These are phyloP conservation scores for Rhodotorula sp. DNA, from an alignment of 1,284 basidiomycete genomes.

Conservation along the genomic window DNA sequence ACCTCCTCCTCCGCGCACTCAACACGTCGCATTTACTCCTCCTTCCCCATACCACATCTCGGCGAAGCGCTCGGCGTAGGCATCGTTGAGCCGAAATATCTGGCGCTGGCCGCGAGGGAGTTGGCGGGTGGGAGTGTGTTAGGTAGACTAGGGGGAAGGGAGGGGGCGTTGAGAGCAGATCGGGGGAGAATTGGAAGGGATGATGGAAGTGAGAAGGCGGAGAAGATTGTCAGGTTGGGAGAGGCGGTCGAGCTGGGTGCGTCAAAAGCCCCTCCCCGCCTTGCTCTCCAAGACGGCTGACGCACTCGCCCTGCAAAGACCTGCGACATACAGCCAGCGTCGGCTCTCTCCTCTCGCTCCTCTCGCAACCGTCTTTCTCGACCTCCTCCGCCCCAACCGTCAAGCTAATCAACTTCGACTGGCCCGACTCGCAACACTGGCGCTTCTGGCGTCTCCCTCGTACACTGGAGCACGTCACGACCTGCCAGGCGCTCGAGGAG, in stretches of 20 bases:
- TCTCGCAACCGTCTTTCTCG: slow-evolving; percentile 4
- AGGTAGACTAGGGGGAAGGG: too few species aligned
- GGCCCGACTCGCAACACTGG: slow-evolving; percentile 8
- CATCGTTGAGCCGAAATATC: slow-evolving; percentile 30
- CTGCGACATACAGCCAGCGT: slow-evolving; percentile 17
- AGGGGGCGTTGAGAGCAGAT: neutral
- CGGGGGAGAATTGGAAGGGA: neutral
- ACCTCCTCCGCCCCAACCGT: neutral
- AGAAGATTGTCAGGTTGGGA: neutral
- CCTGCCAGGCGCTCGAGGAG: slow-evolving; percentile 21
- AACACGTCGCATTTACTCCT: neutral
- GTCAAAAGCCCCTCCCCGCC: neutral
- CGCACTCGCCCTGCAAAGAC: neutral
- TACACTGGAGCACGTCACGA: slow-evolving; percentile 2
- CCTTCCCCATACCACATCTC: slow-evolving; percentile 25
- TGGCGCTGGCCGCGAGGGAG: neutral
- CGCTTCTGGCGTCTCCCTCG: slow-evolving; percentile 1
- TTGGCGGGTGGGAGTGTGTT: slow-evolving; percentile 15
- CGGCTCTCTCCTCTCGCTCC: neutral
- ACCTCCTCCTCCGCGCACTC: neutral
- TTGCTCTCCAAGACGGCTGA: neutral
- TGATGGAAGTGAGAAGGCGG: neutral
- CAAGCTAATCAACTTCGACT: slow-evolving; percentile 19
- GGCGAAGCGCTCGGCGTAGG: neutral
- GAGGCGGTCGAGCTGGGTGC: slow-evolving; percentile 21